Percentiles rank a stretch among this genome's conserved stretches.
These are phyloP conservation scores for Rutstroemia sp. DNA, from an alignment of 2,329 filamentous ascomycete genomes.

Conservation along the genomic window DNA sequence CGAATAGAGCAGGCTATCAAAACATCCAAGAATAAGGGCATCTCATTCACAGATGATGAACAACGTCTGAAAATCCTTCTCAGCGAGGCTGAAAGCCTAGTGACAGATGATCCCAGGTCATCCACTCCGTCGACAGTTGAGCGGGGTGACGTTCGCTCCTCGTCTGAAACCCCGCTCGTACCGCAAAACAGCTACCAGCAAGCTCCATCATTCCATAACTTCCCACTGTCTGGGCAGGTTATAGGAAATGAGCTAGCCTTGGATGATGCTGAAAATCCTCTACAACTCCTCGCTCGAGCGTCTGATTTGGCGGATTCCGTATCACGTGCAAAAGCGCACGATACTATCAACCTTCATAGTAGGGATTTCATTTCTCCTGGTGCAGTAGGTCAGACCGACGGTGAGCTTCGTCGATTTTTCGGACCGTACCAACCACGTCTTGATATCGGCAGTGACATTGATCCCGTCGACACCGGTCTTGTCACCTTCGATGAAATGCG, in stretches of 20 bases:
- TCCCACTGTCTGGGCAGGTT: background rate
- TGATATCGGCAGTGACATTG: slow-evolving; percentile 56
- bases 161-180: background rate
- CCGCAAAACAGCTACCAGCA: background rate
- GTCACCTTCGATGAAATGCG: slow-evolving; percentile 58
- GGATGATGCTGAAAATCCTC: slow-evolving; percentile 68
- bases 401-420: slow-evolving; percentile 58
- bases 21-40: slow-evolving; percentile 37
- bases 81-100: slow-evolving; percentile 37
- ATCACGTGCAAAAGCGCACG: slow-evolving; percentile 3
- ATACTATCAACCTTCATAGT: background rate
- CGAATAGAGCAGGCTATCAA: slow-evolving; percentile 65
- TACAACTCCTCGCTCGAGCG: slow-evolving; percentile 65
- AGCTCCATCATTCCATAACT: background rate
- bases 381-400: slow-evolving; percentile 19
- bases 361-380: background rate
- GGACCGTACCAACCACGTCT: slow-evolving; percentile 54
- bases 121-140: background rate
- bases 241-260: slow-evolving; percentile 48
- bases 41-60: slow-evolving; percentile 34
- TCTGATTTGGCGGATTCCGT: slow-evolving; percentile 47
- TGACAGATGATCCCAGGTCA: slow-evolving; percentile 24
- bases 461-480: slow-evolving; percentile 64
- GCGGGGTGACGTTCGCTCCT: background rate
- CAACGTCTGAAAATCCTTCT: slow-evolving; percentile 44